Base-by-base conservation (phyloP, 2,329 filamentous ascomycete species). In the Fusarium avenaceum region DNA sequence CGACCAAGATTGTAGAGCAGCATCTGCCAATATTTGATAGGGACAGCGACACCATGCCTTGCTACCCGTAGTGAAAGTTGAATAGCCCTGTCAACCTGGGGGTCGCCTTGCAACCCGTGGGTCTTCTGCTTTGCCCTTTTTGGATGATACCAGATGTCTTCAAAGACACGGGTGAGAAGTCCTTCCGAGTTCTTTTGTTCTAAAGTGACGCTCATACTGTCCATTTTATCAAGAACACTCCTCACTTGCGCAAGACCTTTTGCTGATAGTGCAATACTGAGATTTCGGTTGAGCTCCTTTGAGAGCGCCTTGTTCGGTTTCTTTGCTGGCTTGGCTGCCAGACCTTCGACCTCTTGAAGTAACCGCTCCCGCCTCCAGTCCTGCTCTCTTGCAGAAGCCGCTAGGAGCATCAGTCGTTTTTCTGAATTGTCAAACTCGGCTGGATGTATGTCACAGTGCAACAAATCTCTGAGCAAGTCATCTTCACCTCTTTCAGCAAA, bases 401-500 rank as follows among this genome's bases (percentile, higher is more conserved):
- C 72, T 20, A 80, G 67, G 19, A 87, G 76, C 45, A 74, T 74
- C 11, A 78, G 76, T 54, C 84, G 80, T 45, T 79, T 77, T 11
- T 77, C 71, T 2, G 75, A 47, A 60, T 87, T 80, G 15, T 87
- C 84, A 45, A 86, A 87, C 24, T 87, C 83, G 32, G 86, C 84
- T 1, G 85, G 86, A 61, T 88, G 85, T 22, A 88, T 76, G 60
- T 87, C 84, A 22, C 82, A 84, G 9, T 78, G 72, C 8, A 87
- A 65, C 13, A 88, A 75, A 33, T 80, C 78, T 32, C 74, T 62
- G 4, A 88, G 77, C n/a, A 85, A 76, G 4, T 79, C 77, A 28
- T 83, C 81, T n/a, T 90, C 84, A 30, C 84, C 82, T 33, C 85
- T 81, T 20, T 78, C 77, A 6, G 90, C 90, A 57, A 96, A 87